Evolutionary conservation across 2,329 filamentous ascomycete genomes (phyloP), one percentile per base, ranked within the genome.

Genomic region (Penicillium concentricum): DNA sequence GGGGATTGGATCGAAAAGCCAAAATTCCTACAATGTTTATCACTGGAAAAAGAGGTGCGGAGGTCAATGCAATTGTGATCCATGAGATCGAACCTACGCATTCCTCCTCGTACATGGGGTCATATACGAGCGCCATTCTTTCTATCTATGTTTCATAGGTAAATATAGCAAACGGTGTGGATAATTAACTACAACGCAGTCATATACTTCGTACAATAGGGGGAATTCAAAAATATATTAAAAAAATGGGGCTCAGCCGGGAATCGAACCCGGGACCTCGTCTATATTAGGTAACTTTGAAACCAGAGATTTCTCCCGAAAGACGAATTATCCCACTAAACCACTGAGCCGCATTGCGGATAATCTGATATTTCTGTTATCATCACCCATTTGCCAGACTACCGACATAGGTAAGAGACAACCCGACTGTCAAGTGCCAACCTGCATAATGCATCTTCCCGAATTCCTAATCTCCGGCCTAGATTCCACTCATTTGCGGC

Each of bases 221-320:
- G n/a, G 24, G 9, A 30, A 30, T 28, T 28, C 8, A 28, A 2
- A 7, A 30, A 30, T 2, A 30, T 30, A 30, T 12, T 2, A 22
- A 37, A 48, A 48, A 48, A 48, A 26, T 2, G 18, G 47, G 47
- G 47, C 47, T 50, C 47, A 50, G 47, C 47, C 47, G 47, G 47
- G 47, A 50, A 50, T 50, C 47, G 47, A 50, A 50, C 47, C 47
- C 47, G 47, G 47, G 47, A 50, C 35, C 47, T 50, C 47, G 28
- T 38, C 24, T 28, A 50, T 30, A 20, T 41, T 49, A 39, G 47
- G 47, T 42, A 42, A 50, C 30, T 30, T 22, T n/a, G 24, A 42
- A 50, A 50, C 35, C 47, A 42, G 47, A 50, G 47, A 50, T 50
- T 42, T 39, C 47, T 50, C 47, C 47, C 47, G 47, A 50, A 50